Evolutionary conservation across 1,284 basidiomycete species (phyloP), one percentile per base, ranked within the genome.

Genomic region (Melampsora americana): DNA sequence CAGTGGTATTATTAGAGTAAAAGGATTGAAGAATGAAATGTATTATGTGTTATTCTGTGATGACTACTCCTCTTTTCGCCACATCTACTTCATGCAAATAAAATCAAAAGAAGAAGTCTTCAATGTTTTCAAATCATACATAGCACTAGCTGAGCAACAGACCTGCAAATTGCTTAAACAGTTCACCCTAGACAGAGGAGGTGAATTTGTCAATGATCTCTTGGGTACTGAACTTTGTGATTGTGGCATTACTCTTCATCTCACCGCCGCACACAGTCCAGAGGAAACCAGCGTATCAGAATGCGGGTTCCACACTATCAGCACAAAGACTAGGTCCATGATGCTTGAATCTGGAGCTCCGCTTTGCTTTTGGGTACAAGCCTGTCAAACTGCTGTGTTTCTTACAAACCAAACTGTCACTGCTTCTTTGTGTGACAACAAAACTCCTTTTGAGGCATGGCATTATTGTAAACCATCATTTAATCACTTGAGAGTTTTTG

Each of bases 241-340:
- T 11, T 20, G 11, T 11, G 46, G 46, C 11, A 48, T 48, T 11
- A 20, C 20, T 11, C 46, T 48, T 48, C 46, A 48, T 30, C 62
- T 65, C 26, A 32, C 70, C 2, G 56, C 70, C 6, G 18, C 62
- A 28, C 32, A 65, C 62, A 28, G 18, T 28, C 62, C 62, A 16
- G 18, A 65, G 23, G 26, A 65, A 28, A 65, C n/a, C n/a, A n/a
- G n/a, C n/a, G n/a, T n/a, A n/a, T n/a, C n/a, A n/a, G n/a, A n/a
- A n/a, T n/a, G n/a, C 26, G 28, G 23, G 23, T 28, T 28, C 16
- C 11, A 30, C 7, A 65, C 32, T 12, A 14, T 35, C 11, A 16
- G 6, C 11, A 28, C 14, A 30, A 65, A 32, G 23, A 23, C 62
- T 14, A 28, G 62, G 23, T 14, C 62, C 32, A 28, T 65, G 62